These are phyloP conservation scores for Eucalyptus albens DNA, from an alignment of 345 rosid genomes.

Conservation along the genomic window DNA sequence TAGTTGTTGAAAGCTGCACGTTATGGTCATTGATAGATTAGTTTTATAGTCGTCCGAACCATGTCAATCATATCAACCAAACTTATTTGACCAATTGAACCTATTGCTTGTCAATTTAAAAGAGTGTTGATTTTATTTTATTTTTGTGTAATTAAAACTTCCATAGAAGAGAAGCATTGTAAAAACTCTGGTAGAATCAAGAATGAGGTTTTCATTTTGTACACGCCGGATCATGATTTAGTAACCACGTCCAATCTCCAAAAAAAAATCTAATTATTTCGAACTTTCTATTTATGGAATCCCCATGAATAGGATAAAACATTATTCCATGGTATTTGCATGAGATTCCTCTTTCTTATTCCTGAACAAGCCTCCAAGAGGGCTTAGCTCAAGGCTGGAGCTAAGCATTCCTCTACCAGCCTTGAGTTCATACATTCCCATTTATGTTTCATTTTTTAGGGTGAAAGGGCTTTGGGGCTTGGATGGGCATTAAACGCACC, in stretches of 20 bases:
- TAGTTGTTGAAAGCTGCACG: not conserved
- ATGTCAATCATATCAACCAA: not conserved
- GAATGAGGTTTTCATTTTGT: not conserved
- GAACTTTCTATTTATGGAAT: too few relatives aligned
- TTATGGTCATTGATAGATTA: not conserved
- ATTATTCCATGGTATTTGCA: too few relatives aligned
- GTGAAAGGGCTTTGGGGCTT: too few relatives aligned
- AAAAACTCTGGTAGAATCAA: not conserved
- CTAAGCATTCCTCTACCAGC: too few relatives aligned
- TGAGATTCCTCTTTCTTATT: too few relatives aligned
- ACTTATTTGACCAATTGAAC: not conserved
- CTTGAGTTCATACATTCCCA: too few relatives aligned
- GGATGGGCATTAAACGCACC: too few relatives aligned
- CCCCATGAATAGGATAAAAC: too few relatives aligned
- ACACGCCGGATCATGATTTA: not conserved
- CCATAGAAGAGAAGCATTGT: not conserved
- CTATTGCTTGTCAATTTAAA: not conserved
- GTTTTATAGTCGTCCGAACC: not conserved
- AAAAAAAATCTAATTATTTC: too few relatives aligned
- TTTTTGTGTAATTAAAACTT: not conserved
- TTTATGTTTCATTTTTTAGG: too few relatives aligned
- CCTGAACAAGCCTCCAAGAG: rapidly evolving
- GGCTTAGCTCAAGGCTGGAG: too few relatives aligned
- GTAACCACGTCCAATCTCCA: rapidly evolving
- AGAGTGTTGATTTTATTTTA: rapidly evolving